phyloP scores from a whole-genome alignment of 768 basidiomycete genomes.

The Tylopilus subfusipes region DNA sequence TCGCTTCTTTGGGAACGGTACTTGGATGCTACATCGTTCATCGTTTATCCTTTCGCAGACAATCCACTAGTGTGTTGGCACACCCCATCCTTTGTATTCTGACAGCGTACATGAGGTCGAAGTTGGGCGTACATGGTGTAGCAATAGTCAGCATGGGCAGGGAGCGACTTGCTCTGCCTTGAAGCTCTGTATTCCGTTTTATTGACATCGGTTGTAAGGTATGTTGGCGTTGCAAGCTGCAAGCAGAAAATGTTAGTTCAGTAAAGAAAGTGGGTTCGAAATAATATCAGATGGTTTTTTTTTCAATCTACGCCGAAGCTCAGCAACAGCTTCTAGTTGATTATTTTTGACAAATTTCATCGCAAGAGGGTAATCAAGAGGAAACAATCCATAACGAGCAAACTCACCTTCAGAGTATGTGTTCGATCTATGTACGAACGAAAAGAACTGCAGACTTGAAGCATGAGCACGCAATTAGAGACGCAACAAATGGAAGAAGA shows the following conservation, averaged over 20 bases:
- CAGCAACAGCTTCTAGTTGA: slow-evolving; percentile 92
- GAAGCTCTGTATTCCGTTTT: not conserved
- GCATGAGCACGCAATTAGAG: not conserved
- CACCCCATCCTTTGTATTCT: slow-evolving; percentile 1
- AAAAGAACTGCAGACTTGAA: not conserved
- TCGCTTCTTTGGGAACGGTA: not conserved
- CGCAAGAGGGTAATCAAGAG: not conserved
- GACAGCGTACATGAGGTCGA: not conserved
- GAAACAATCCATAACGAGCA: not conserved
- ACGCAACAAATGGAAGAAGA: slow-evolving; percentile 1
- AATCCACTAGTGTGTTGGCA: not conserved
- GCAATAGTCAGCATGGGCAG: not conserved
- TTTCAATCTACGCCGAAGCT: slow-evolving; percentile 67
- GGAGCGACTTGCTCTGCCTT: not conserved
- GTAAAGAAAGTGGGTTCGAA: not conserved
- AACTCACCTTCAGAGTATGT: slow-evolving; percentile 4
- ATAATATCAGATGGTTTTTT: slow-evolving; percentile 33
- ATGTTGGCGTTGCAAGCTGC: not conserved
- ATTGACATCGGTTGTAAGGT: not conserved
- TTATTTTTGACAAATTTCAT: slow-evolving; percentile 38
- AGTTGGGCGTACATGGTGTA: slow-evolving; percentile 7
- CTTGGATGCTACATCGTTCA: not conserved
- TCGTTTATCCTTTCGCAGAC: not conserved
- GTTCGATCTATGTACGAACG: not conserved
- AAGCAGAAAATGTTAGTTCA: not conserved